Evolutionary conservation across 305 asterid genomes (phyloP).

Genomic region (Fraxinus ornus): DNA sequence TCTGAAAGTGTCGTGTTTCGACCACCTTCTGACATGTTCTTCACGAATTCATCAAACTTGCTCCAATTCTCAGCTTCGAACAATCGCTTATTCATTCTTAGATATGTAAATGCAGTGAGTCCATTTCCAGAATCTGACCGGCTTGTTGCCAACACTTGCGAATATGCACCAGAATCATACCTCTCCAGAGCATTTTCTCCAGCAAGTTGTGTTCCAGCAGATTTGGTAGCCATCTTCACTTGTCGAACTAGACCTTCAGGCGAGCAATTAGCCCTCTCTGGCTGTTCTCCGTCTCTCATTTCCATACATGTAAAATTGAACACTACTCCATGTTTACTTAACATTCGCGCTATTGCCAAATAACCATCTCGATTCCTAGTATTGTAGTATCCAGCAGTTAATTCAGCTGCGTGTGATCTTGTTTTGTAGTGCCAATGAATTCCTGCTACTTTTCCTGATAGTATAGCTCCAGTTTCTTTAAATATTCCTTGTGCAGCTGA

Average conservation of each 20-base stretch:
- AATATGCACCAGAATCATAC: constrained; percentile 69
- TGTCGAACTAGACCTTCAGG: constrained; percentile 88
- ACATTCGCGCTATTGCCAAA: constrained; percentile 70
- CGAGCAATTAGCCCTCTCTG: constrained; percentile 59
- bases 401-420: constrained; percentile 82
- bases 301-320: constrained; percentile 90
- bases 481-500: constrained; percentile 58
- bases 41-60: constrained; percentile 64
- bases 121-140: constrained; percentile 60
- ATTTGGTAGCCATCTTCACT: constrained; percentile 63
- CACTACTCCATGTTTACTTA: constrained; percentile 56
- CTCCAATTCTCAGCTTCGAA: constrained; percentile 83
- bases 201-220: constrained; percentile 59
- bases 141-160: constrained; percentile 62
- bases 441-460: constrained; percentile 90
- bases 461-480: constrained; percentile 63
- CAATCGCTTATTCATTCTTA: constrained; percentile 73
- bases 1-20: constrained; percentile 45
- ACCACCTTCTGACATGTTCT: constrained; percentile 71
- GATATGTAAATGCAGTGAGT: constrained; percentile 72
- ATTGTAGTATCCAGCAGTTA: constrained; percentile 90
- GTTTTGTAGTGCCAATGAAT: constrained; percentile 88
- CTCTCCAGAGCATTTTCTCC: constrained; percentile 95
- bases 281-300: constrained; percentile 82
- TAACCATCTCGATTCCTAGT: constrained; percentile 72